Base-by-base conservation (phyloP, 2,329 filamentous ascomycete genomes). In the Trichoderma citrinoviride region DNA sequence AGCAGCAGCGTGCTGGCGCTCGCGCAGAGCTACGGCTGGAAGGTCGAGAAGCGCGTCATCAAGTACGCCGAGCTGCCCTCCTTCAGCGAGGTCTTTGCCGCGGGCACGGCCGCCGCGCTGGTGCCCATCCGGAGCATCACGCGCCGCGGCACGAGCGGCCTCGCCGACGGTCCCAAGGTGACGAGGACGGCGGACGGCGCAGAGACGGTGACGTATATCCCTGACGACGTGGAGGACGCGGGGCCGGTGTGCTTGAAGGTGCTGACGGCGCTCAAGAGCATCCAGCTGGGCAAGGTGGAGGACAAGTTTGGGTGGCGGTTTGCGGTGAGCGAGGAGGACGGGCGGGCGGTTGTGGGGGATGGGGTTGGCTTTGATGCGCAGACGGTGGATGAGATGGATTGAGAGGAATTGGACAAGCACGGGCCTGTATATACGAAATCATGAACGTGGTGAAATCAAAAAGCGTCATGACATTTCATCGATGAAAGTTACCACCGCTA, bases 81-180 rank as follows among this genome's bases (percentile, higher is more conserved):
- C 61, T 85, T 85, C 70, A 75, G 73, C 57, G 94, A 98, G 78
- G 88, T 99, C 60, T 88, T 97, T 78, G 95, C 94, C 4, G 93
- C 93, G 3, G 94, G 94, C 1, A 98, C 94, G 0, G 94, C 94
- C 0, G 94, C 93, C 0, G 91, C 92, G 0, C 82, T 99, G 61
- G 93, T 98, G 3, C 94, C 94, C 1, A 95, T 97, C 77, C 90
- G 90, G 67, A 95, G 91, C 70, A 96, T 98, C 75, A 95, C 91
- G 3, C 87, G 93, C 72, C 85, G 81, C 49, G 67, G 79, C 52
- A 67, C 57, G 15, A 52, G 12, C 17, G 58, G 47, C 3, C 68
- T 74, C 19, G 70, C 78, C 0, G 72, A 76, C 5, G 77, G 79
- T 15, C 69, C 78, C 14, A 74, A 77, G 44, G 81, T 80, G 19